Evolutionary conservation across 805 yeast species (phyloP).

Genomic region (Ogataea degrootiae): DNA sequence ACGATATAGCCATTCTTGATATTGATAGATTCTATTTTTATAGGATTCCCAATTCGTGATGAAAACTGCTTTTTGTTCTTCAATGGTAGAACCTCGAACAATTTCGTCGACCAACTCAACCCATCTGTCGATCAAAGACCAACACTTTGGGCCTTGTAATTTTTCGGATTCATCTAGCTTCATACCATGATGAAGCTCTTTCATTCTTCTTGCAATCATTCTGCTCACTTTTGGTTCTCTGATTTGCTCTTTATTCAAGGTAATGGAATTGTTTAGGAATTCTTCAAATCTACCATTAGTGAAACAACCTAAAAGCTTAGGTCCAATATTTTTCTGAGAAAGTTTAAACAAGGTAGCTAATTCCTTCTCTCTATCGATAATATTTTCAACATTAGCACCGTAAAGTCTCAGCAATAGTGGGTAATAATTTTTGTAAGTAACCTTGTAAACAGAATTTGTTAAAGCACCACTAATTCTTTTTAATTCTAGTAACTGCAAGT

Average conservation of each 20-base stretch:
- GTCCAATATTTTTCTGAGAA: constrained; percentile 78
- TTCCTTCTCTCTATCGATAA: constrained; percentile 84
- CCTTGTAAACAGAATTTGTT: constrained; percentile 82
- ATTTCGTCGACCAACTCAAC: constrained; percentile 38
- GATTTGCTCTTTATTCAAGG: constrained; percentile 69
- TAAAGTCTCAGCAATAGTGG: constrained; percentile 77
- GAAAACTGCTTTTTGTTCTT: constrained; percentile 37
- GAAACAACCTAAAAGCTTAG: constrained; percentile 83
- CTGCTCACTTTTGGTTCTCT: constrained; percentile 71
- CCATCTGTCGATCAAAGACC: constrained; percentile 77
- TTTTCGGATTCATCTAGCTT: constrained; percentile 56
- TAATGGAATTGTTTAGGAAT: constrained; percentile 74
- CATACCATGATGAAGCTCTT: constrained; percentile 83
- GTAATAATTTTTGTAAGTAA: constrained; percentile 39
- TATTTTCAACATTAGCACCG: constrained; percentile 80
- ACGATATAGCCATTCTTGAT: constrained; percentile 57
- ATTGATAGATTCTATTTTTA: constrained; percentile 41
- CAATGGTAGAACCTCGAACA: constrained; percentile 34
- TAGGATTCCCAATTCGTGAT: constrained; percentile 47
- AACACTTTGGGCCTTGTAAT: constrained; percentile 57
- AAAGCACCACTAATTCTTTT: constrained; percentile 85
- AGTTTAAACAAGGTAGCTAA: constrained; percentile 67
- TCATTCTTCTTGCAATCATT: constrained; percentile 93
- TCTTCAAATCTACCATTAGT: constrained; percentile 93
- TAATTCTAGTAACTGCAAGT: constrained; percentile 44